These are phyloP conservation scores for Eucalyptus paniculata DNA, from an alignment of 345 rosid genomes.

Conservation along the genomic window DNA sequence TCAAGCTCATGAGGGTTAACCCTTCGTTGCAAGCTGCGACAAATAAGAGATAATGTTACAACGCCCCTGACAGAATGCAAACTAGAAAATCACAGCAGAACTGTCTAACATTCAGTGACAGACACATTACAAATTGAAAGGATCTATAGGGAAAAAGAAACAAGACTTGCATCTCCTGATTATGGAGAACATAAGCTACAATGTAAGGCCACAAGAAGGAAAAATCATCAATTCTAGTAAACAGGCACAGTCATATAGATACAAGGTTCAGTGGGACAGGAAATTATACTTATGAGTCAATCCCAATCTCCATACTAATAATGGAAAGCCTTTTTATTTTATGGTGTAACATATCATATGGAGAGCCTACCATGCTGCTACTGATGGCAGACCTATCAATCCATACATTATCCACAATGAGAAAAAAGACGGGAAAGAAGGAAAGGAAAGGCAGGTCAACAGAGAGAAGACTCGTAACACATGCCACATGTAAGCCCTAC, in stretches of 20 bases:
- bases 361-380: background rate
- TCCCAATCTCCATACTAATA: background rate
- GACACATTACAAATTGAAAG: background rate
- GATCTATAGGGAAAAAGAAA: background rate
- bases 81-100: background rate
- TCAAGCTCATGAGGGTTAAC: conserved; percentile 64
- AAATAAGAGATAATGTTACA: background rate
- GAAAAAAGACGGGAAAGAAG: background rate
- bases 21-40: conserved; percentile 83
- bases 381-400: background rate
- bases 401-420: background rate
- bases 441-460: background rate
- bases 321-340: background rate
- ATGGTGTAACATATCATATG: background rate
- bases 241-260: background rate
- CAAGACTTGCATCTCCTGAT: background rate
- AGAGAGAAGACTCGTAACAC: background rate
- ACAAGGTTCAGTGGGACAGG: background rate
- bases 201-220: background rate
- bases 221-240: background rate
- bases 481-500: background rate
- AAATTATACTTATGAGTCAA: background rate
- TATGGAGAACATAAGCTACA: background rate
- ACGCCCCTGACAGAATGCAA: background rate
- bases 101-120: background rate